phyloP scores from a whole-genome alignment of 75 land plant genomes.

The Selaginella moellendorffii region DNA sequence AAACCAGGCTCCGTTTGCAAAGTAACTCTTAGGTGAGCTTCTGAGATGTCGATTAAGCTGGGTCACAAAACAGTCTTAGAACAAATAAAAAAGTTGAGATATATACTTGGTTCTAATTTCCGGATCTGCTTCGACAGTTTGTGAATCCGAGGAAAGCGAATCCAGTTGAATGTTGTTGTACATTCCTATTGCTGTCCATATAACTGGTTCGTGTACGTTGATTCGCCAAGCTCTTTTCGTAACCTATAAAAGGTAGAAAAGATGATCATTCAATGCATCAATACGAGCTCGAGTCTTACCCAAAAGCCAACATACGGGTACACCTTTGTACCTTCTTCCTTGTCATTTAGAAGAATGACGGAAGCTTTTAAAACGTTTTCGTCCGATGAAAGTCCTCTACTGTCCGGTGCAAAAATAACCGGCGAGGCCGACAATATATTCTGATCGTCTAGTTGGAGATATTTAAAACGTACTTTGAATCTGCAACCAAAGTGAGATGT shows the following conservation, averaged over 20 bases:
- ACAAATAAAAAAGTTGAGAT: background rate
- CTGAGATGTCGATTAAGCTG: conserved; percentile 78
- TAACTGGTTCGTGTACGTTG: conserved; percentile 85
- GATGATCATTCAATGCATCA: background rate
- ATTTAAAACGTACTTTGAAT: conserved; percentile 57
- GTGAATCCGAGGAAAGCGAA: conserved; percentile 40
- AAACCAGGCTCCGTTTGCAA: conserved; percentile 74
- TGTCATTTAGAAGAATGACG: conserved; percentile 48
- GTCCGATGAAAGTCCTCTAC: conserved; percentile 15
- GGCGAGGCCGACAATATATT: conserved; percentile 73
- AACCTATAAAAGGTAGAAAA: conserved; percentile 28
- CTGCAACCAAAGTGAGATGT: conserved; percentile 21
- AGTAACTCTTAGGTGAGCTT: conserved; percentile 58
- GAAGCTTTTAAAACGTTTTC: conserved; percentile 61
- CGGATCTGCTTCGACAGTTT: conserved; percentile 69
- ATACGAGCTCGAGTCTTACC: conserved; percentile 27
- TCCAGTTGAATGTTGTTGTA: conserved; percentile 56
- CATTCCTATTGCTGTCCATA: conserved; percentile 74
- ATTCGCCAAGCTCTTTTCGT: conserved; percentile 60
- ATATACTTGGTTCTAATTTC: conserved; percentile 73
- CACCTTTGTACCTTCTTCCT: conserved; percentile 45
- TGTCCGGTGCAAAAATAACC: conserved; percentile 76
- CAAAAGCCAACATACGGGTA: conserved; percentile 68
- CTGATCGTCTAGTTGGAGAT: conserved; percentile 85
- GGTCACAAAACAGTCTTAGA: conserved; percentile 11